Percentiles rank a stretch among this genome's conserved stretches.
Evolutionary conservation across 768 basidiomycete species (phyloP).

Genomic region (Boletus sp.): DNA sequence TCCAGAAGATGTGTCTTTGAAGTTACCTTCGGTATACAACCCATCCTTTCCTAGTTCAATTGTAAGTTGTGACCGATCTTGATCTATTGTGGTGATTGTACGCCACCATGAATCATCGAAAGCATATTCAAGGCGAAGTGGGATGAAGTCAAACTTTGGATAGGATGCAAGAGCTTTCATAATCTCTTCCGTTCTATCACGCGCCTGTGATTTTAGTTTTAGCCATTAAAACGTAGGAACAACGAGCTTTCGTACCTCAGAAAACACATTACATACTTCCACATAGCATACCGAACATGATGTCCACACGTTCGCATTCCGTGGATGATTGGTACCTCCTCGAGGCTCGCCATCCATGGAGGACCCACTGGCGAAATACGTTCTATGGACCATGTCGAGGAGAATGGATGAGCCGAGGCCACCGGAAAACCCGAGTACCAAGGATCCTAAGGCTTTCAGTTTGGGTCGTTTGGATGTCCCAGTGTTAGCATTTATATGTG

Average conservation of each 20-base stretch:
- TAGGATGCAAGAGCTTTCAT: slow-evolving; percentile 45
- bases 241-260: slow-evolving; percentile 45
- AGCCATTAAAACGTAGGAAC: background rate
- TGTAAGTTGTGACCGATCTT: slow-evolving; percentile 29
- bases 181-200: slow-evolving; percentile 54
- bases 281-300: slow-evolving; percentile 65
- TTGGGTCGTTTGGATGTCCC: slow-evolving; percentile 55
- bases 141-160: slow-evolving; percentile 52
- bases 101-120: slow-evolving; percentile 72
- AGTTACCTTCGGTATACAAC: slow-evolving; percentile 29
- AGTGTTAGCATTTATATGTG: slow-evolving; percentile 54
- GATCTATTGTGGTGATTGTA: slow-evolving; percentile 35
- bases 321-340: slow-evolving; percentile 66
- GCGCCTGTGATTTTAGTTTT: slow-evolving; percentile 38
- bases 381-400: slow-evolving; percentile 61
- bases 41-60: slow-evolving; percentile 57
- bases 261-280: slow-evolving; percentile 59
- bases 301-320: slow-evolving; percentile 59
- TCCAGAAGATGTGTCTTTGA: background rate
- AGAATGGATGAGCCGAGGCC: slow-evolving; percentile 73
- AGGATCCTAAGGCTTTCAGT: slow-evolving; percentile 64
- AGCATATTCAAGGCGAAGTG: slow-evolving; percentile 68
- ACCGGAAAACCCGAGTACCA: slow-evolving; percentile 73
- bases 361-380: slow-evolving; percentile 44
- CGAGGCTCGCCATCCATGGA: slow-evolving; percentile 29